A percentile compares a stretch with the other conserved stretches of the same genome.
Evolutionary conservation across 805 yeast species (phyloP).

Genomic region (Candida fluviatilis): DNA sequence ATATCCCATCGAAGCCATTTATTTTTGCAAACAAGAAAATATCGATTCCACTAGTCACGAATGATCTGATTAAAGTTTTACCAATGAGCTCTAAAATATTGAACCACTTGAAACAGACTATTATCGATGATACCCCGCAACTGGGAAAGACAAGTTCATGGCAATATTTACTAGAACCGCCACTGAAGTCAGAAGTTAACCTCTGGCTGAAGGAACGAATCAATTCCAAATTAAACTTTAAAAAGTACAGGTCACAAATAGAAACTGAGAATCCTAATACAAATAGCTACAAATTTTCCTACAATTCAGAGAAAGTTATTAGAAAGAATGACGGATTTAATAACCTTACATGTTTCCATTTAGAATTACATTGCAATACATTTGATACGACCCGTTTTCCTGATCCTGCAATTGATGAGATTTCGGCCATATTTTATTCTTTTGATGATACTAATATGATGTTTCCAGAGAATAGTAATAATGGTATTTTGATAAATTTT

Average conservation of each 20-base stretch:
- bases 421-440: slow-evolving; percentile 61
- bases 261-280: slow-evolving; percentile 42
- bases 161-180: slow-evolving; percentile 49
- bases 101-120: background rate
- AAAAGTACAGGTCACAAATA: slow-evolving; percentile 45
- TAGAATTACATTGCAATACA: slow-evolving; percentile 68
- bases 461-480: slow-evolving; percentile 9
- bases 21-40: slow-evolving; percentile 66
- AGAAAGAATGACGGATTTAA: slow-evolving; percentile 38
- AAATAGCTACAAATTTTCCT: slow-evolving; percentile 36
- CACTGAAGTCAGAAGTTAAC: slow-evolving; percentile 37
- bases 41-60: slow-evolving; percentile 29
- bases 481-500: slow-evolving; percentile 14
- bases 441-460: slow-evolving; percentile 37
- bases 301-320: slow-evolving; percentile 24
- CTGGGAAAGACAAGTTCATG: slow-evolving; percentile 18
- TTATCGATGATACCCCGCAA: background rate
- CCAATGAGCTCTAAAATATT: slow-evolving; percentile 3
- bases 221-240: slow-evolving; percentile 9
- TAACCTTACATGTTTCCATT: slow-evolving; percentile 50
- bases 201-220: slow-evolving; percentile 26
- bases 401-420: slow-evolving; percentile 59
- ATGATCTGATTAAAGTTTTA: slow-evolving; percentile 2
- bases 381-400: slow-evolving; percentile 47
- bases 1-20: slow-evolving; percentile 53